Percentiles rank a stretch among this genome's conserved stretches.
Evolutionary conservation across 192 early-diverging fungal species (phyloP).

Genomic region (Dissophora ornata): DNA sequence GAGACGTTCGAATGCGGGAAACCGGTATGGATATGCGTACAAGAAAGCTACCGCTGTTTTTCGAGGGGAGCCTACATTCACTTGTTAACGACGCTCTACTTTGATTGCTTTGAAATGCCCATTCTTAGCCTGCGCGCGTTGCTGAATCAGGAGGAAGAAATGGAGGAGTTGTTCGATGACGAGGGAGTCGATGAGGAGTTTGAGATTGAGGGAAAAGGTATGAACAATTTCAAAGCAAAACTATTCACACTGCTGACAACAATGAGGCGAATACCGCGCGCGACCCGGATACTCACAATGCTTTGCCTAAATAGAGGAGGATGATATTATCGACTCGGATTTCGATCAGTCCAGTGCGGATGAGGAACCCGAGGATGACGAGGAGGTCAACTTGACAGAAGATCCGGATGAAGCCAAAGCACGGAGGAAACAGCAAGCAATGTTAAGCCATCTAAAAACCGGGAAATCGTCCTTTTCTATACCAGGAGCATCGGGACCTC

Average conservation of each 20-base stretch:
- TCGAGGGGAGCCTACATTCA: too few relatives aligned
- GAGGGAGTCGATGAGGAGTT: slow-evolving; percentile 65
- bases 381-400: slow-evolving; percentile 45
- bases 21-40: slow-evolving; percentile 23
- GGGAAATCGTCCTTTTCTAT: slow-evolving; percentile 31
- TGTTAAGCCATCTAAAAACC: slow-evolving; percentile 34
- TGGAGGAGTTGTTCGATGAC: slow-evolving; percentile 66
- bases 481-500: background rate
- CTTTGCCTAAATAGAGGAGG: slow-evolving; percentile 56
- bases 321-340: slow-evolving; percentile 67
- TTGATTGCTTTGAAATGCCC: background rate
- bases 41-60: too few relatives aligned
- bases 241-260: background rate
- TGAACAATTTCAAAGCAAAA: background rate
- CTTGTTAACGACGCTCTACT: too few relatives aligned
- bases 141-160: slow-evolving; percentile 63
- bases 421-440: slow-evolving; percentile 54
- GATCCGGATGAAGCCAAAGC: slow-evolving; percentile 43
- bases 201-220: slow-evolving; percentile 50
- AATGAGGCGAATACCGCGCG: background rate
- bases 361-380: slow-evolving; percentile 58
- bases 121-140: slow-evolving; percentile 61
- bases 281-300: too few relatives aligned
- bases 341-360: slow-evolving; percentile 63
- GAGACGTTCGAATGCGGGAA: slow-evolving; percentile 39